These are phyloP conservation scores for Solanum peruvianum DNA, from an alignment of 257 asterid species.

Conservation along the genomic window DNA sequence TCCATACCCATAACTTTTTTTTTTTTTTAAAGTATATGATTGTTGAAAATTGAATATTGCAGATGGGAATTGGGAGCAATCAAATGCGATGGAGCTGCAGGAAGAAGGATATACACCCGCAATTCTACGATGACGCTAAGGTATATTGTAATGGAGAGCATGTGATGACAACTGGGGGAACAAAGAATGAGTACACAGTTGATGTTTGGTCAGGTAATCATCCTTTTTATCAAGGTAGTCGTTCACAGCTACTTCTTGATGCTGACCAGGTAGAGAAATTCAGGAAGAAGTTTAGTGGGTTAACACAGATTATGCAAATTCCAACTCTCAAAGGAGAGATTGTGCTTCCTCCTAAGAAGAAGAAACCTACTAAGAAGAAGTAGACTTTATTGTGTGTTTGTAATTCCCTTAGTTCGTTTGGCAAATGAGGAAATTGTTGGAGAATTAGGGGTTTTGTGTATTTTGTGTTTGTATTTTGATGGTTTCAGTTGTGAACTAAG, in stretches of 20 bases:
- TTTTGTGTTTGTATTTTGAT: neutral
- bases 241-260: conserved; percentile 44
- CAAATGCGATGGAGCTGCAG: conserved; percentile 60
- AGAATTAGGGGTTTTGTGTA: neutral
- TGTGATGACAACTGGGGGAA: conserved; percentile 93
- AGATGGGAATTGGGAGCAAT: conserved; percentile 41
- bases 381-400: neutral
- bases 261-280: conserved; percentile 88
- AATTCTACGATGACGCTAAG: conserved; percentile 64
- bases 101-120: conserved; percentile 86
- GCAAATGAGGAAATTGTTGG: neutral
- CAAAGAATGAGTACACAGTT: conserved; percentile 80
- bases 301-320: conserved; percentile 57
- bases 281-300: conserved; percentile 62
- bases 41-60: neutral
- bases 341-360: neutral
- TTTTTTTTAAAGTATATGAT: neutral
- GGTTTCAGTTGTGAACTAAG: neutral
- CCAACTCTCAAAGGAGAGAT: conserved; percentile 93
- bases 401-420: neutral
- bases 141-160: conserved; percentile 90
- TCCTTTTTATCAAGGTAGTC: conserved; percentile 82
- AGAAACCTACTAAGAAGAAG: neutral
- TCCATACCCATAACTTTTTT: neutral
- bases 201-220: conserved; percentile 99